A percentile compares a stretch with the other conserved stretches of the same genome.
These are phyloP conservation scores for Psilocybe cubensis DNA, from an alignment of 768 basidiomycete genomes.

Conservation along the genomic window DNA sequence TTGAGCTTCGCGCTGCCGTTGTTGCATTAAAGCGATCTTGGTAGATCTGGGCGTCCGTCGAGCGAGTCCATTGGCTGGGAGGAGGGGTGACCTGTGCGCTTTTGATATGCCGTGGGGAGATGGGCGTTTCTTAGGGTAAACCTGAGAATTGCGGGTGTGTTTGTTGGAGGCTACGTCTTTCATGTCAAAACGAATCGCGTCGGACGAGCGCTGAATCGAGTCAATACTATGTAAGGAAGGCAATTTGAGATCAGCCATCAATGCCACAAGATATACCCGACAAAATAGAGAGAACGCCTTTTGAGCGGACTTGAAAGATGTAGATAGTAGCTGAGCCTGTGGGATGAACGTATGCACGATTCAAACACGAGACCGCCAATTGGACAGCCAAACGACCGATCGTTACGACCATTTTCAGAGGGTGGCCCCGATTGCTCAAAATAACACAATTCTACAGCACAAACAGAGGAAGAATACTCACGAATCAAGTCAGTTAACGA, in stretches of 20 bases:
- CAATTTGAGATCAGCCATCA: slow-evolving; percentile 29
- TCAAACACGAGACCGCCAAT: slow-evolving; percentile 3
- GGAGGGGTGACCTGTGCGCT: slow-evolving; percentile 59
- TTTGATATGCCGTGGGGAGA: slow-evolving; percentile 82
- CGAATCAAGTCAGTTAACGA: slow-evolving; percentile 17
- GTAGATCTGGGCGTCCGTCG: slow-evolving; percentile 70
- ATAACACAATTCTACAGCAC: neutral
- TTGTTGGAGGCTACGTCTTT: slow-evolving; percentile 73
- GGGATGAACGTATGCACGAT: slow-evolving; percentile 2
- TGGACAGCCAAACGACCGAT: slow-evolving; percentile 12
- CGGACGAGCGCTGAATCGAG: slow-evolving; percentile 47
- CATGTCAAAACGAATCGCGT: slow-evolving; percentile 60
- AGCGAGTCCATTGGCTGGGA: slow-evolving; percentile 49
- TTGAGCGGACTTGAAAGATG: slow-evolving; percentile 17
- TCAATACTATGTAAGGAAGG: slow-evolving; percentile 39
- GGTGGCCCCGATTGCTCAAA: slow-evolving; percentile 4
- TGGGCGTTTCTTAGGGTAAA: slow-evolving; percentile 86
- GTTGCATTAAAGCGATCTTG: slow-evolving; percentile 61
- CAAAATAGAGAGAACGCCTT: slow-evolving; percentile 24
- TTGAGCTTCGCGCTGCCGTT: slow-evolving; percentile 72
- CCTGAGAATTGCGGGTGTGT: slow-evolving; percentile 61
- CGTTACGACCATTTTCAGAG: slow-evolving; percentile 20
- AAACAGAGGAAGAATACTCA: slow-evolving; percentile 12
- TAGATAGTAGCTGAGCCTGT: slow-evolving; percentile 6
- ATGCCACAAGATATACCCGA: slow-evolving; percentile 24